Percentiles rank a stretch among this genome's conserved stretches.
phyloP scores from a whole-genome alignment of 306 rosid genomes.

The Vachellia collinsii region DNA sequence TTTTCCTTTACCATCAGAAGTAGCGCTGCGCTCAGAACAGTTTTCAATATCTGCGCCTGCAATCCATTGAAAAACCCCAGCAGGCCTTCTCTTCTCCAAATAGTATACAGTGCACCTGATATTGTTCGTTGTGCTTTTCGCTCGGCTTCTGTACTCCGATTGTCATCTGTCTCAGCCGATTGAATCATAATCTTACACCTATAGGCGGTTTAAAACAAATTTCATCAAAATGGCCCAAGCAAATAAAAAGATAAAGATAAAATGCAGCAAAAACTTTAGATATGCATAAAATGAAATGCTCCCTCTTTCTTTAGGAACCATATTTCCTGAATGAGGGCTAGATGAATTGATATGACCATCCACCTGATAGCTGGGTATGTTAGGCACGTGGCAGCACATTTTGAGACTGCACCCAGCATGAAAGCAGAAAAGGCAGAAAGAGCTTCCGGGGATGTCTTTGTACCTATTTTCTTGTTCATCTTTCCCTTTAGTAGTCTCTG shows the following conservation, averaged over 20 bases:
- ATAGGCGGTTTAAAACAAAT: constrained; percentile 40
- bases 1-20: constrained; percentile 93
- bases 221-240: constrained; percentile 24
- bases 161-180: constrained; percentile 72
- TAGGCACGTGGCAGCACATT: constrained; percentile 86
- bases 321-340: neutral
- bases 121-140: constrained; percentile 62
- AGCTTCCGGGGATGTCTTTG: constrained; percentile 70
- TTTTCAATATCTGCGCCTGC: constrained; percentile 89
- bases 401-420: constrained; percentile 83
- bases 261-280: constrained; percentile 20
- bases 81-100: constrained; percentile 82
- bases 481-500: constrained; percentile 56
- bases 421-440: constrained; percentile 89
- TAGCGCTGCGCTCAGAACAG: constrained; percentile 89
- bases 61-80: constrained; percentile 91
- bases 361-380: constrained; percentile 99
- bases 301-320: constrained; percentile 10
- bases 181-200: constrained; percentile 95
- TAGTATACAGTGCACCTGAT: constrained; percentile 67
- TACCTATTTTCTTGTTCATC: constrained; percentile 51
- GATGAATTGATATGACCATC: constrained; percentile 33
- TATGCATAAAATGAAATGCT: constrained; percentile 7
- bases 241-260: constrained; percentile 12
- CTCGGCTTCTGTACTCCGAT: constrained; percentile 49